Evolutionary conservation across 1,139 yeast species (phyloP).

Genomic region (Suhomyces bolitotheri): DNA sequence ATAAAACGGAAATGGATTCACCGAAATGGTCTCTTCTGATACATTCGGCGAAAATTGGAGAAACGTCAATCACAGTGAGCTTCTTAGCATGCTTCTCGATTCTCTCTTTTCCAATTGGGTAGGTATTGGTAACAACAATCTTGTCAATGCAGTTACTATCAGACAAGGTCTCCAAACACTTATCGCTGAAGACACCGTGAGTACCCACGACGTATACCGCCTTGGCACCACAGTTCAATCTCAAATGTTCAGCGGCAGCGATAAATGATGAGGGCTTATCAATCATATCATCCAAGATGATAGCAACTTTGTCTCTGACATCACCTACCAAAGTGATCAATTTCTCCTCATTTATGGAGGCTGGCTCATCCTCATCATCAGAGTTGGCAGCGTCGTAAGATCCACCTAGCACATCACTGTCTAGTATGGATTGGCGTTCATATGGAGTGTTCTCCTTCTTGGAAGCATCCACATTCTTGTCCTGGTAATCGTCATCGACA

Average conservation of each 20-base stretch:
- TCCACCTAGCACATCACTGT: constrained; percentile 71
- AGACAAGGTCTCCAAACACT: constrained; percentile 77
- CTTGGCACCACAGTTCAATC: constrained; percentile 93
- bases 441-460: constrained; percentile 5
- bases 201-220: constrained; percentile 90
- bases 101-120: constrained; percentile 73
- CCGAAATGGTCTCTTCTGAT: constrained; percentile 98
- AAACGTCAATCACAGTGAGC: constrained; percentile 85
- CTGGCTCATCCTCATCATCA: constrained; percentile 84
- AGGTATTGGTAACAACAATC: constrained; percentile 93
- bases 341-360: constrained; percentile 64
- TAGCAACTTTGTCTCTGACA: constrained; percentile 86
- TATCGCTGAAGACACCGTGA: constrained; percentile 90
- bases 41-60: constrained; percentile 95
- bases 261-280: constrained; percentile 92
- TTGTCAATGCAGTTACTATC: constrained; percentile 80
- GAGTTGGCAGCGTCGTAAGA: constrained; percentile 75
- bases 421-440: constrained; percentile 24
- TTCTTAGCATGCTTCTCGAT: constrained; percentile 56
- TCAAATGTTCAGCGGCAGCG: constrained; percentile 96
- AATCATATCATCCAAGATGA: constrained; percentile 93
- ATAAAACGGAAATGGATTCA: constrained; percentile 88
- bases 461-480: constrained; percentile 1
- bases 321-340: constrained; percentile 95
- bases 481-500: constrained; percentile 76